Evolutionary conservation across 352 stramenopile genomes (phyloP).

Genomic region (Blastocystis sp.): DNA sequence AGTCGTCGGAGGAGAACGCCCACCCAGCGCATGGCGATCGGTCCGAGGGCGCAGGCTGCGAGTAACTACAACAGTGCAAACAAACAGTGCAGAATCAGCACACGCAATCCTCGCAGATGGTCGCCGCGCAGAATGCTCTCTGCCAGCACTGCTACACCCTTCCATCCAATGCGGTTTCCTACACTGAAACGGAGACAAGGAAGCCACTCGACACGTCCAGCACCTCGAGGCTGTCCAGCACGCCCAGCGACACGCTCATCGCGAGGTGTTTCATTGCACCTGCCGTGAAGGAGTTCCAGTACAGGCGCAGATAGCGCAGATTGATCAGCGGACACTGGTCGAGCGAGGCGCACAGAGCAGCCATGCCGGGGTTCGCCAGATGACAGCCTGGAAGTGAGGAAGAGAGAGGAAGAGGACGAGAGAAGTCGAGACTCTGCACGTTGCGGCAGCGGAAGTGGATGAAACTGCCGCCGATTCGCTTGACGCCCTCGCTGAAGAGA

Average conservation of each 20-base stretch:
- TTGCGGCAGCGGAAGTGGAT: conserved; percentile 55
- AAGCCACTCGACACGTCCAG: conserved; percentile 43
- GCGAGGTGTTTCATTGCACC: conserved; percentile 32
- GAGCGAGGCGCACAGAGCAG: conserved; percentile 13
- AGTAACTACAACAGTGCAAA: neutral
- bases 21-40: conserved; percentile 21
- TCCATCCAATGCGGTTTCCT: conserved; percentile 32
- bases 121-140: conserved; percentile 50
- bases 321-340: conserved; percentile 50
- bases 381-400: conserved; percentile 18
- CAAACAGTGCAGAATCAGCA: conserved; percentile 48
- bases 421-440: conserved; percentile 48
- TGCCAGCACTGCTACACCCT: conserved; percentile 12
- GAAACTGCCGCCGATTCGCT: conserved; percentile 17
- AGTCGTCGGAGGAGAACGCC: neutral
- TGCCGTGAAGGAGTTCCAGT: conserved; percentile 49
- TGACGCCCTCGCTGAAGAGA: conserved; percentile 33
- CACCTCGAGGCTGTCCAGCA: conserved; percentile 38
- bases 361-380: conserved; percentile 25
- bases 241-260: conserved; percentile 21
- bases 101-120: conserved; percentile 13
- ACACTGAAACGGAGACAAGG: neutral
- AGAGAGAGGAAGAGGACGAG: neutral
- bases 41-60: conserved; percentile 22
- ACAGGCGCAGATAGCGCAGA: conserved; percentile 34